Percentiles rank a stretch among this genome's conserved stretches.
Evolutionary conservation across 768 basidiomycete species (phyloP).

Genomic region (Mrakia frigida): DNA sequence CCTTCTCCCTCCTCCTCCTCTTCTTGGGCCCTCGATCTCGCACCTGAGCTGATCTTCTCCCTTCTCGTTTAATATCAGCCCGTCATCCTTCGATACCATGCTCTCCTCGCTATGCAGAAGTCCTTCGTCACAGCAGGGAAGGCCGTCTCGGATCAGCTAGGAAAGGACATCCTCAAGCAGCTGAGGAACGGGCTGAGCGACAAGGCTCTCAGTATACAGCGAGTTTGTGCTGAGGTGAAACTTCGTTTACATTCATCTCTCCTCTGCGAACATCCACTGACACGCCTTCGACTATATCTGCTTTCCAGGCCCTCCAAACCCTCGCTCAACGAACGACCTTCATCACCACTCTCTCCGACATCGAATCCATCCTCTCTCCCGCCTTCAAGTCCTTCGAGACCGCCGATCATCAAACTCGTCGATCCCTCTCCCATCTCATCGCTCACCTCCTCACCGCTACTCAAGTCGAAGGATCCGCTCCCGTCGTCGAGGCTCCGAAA

Average conservation of each 20-base stretch:
- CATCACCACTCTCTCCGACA: slow-evolving; percentile 59
- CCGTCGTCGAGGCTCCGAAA: slow-evolving; percentile 33
- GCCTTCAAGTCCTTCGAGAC: slow-evolving; percentile 71
- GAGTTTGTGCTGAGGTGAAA: slow-evolving; percentile 73
- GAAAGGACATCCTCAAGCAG: slow-evolving; percentile 79
- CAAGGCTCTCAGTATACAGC: slow-evolving; percentile 77
- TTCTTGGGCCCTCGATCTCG: neutral
- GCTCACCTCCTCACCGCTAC: slow-evolving; percentile 80
- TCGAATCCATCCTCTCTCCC: slow-evolving; percentile 65
- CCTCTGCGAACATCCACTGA: too few species aligned
- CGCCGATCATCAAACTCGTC: slow-evolving; percentile 77
- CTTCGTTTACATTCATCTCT: slow-evolving; percentile 29
- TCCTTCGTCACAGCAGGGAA: slow-evolving; percentile 72
- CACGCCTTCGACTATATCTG: too few species aligned
- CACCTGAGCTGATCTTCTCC: neutral
- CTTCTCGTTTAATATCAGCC: slow-evolving; percentile 51
- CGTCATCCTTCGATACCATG: slow-evolving; percentile 74
- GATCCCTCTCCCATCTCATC: slow-evolving; percentile 68
- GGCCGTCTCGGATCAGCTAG: slow-evolving; percentile 69
- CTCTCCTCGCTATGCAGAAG: slow-evolving; percentile 70
- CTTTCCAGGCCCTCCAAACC: slow-evolving; percentile 15
- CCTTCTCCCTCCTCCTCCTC: neutral
- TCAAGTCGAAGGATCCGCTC: slow-evolving; percentile 61
- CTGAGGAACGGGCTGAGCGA: slow-evolving; percentile 69
- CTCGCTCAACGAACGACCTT: slow-evolving; percentile 43